Base-by-base conservation (phyloP, 805 yeast genomes). In the Groenewaldozyma salmanticensis region DNA sequence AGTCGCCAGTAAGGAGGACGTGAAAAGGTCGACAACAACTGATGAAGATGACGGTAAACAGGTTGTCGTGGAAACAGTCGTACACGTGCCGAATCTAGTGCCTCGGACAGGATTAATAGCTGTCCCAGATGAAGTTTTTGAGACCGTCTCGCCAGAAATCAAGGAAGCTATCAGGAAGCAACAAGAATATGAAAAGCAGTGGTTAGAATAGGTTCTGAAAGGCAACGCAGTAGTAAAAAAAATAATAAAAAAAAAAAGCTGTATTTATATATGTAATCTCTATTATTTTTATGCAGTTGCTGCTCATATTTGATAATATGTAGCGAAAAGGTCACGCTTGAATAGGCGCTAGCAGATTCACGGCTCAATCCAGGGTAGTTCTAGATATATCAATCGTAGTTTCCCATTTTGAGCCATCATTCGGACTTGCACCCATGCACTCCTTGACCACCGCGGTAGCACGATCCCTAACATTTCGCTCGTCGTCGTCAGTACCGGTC, bases 91-190 rank as follows among this genome's bases (percentile, higher is more conserved):
- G 22, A 67, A 77, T 43, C 63, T 75, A 37, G 62, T 62, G 21
- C 70, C 63, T 48, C 59, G 62, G n/a, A 81, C 94, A 0, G 95
- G 95, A 0, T 65, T 87, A 48, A 58, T 60, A 3, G 67, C 71
- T 42, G 76, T 87, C 2, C 76, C 82, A 1, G 53, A 60, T 13
- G 76, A 71, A 7, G 54, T 86, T 1, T 79, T 78, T 46, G 37
- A 40, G 22, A 79, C 76, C 5, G 66, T 74, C 1, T 70, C 66
- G 51, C 51, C 60, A 21, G 92, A 86, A 1, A 79, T 85, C 44
- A 43, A 46, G 35, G 37, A 46, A 34, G 54, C 54, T 16, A 49
- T 52, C 32, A 40, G 41, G 20, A 46, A 45, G 15, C 56, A 52
- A 42, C 49, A 52, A 42, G 44, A 36, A 31, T 27, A 35, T 15